Base-by-base conservation (phyloP, 192 early-diverging fungal species). In the Podila horticola region DNA sequence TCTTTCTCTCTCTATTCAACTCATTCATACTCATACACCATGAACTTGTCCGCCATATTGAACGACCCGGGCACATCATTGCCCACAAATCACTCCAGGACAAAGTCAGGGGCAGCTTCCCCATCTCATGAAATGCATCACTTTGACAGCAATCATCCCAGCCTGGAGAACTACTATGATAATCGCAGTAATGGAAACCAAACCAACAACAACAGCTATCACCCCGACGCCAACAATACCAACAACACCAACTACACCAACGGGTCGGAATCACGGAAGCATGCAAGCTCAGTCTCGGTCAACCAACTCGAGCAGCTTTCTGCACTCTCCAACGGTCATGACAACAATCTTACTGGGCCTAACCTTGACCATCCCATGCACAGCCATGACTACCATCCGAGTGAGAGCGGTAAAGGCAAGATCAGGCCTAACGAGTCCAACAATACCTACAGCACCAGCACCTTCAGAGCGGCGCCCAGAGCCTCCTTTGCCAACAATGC, bases 201-300 rank as follows among this genome's bases (percentile, higher is more conserved):
- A n/a, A 65, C 29, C 36, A 65, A 50, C 64, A 71, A 62, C 69
- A 55, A 15, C 57, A 33, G 15, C 59, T 13, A 61, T 26, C 30
- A 22, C 51, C 9, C 33, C 66, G 19, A 33, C 12, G n/a, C 20
- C 30, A 67, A 57, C n/a, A 19, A 24, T 15, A 22, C 17, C 61
- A 30, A 17, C 11, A 45, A 17, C 19, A 29, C 52, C 20, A 26
- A 26, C 52, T 26, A 49, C n/a, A 38, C n/a, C 50, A 57, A 34
- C 48, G 52, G 52, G 52, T 45, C 41, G 2, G 41, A 45, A 45
- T 62, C 76, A 17, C 66, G 71, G 28, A 81, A 81, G 36, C 77
- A 81, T 33, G 48, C 77, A n/a, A 81, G 48, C 62, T 81, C 77
- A 8, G 61, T 81, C 45, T 81, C 77, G 28, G 71, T 81, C 9